Evolutionary conservation across 1,284 basidiomycete species (phyloP).

Genomic region (Wallemia hederae): DNA sequence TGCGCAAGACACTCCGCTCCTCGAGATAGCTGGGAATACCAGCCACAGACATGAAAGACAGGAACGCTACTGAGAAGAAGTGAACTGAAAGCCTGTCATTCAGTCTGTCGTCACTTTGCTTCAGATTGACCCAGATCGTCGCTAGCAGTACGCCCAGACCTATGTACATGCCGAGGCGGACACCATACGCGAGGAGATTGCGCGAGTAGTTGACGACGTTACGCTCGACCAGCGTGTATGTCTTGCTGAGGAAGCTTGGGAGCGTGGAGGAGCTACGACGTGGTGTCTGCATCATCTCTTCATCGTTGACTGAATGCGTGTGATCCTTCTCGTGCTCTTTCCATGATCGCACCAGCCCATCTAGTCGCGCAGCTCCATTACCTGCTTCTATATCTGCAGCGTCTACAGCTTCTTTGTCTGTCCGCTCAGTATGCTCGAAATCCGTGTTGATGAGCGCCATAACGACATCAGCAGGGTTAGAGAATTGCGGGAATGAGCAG

Average conservation of each 20-base stretch:
- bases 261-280: not conserved
- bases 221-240: conserved; percentile 1
- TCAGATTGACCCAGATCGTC: conserved; percentile 29
- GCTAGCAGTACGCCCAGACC: conserved; percentile 29
- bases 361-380: not conserved
- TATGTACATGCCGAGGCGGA: conserved; percentile 28
- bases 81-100: conserved; percentile 15
- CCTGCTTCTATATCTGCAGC: not conserved
- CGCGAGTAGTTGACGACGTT: not conserved
- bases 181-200: conserved; percentile 32
- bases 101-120: conserved; percentile 14
- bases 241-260: not conserved
- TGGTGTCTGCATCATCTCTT: conserved; percentile 9
- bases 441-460: conserved; percentile 13
- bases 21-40: conserved; percentile 17
- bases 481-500: not conserved
- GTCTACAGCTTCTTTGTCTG: not conserved
- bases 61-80: conserved; percentile 29
- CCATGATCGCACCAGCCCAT: not conserved
- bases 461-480: conserved; percentile 13
- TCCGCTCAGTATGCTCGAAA: conserved; percentile 5
- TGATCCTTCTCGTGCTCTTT: conserved; percentile 3
- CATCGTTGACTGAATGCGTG: conserved; percentile 7
- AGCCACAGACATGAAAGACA: conserved; percentile 16
- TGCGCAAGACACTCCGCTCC: conserved; percentile 16